Evolutionary conservation across 2,329 filamentous ascomycete species (phyloP), one percentile per base, ranked within the genome.

Genomic region (Alternaria sp.): DNA sequence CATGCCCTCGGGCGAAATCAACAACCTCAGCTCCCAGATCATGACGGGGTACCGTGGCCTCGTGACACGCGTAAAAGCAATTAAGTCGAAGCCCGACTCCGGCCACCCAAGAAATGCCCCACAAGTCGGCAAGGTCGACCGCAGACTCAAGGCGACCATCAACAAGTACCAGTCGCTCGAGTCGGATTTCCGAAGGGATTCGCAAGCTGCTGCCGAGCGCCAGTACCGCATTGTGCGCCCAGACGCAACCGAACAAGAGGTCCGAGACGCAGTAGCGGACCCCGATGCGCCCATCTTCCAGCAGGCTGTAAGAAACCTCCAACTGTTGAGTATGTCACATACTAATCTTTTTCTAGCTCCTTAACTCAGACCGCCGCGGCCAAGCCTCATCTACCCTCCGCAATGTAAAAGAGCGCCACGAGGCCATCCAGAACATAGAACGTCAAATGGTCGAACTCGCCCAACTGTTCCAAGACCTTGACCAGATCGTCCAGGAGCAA

Each of bases 171-270:
- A 95, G 80, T 85, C 88, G 67, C 85, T 92, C 57, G 94, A 98
- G 80, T 87, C 87, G 1, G 86, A 89, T 22, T 97, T 94, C 85
- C 88, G 91, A 75, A 91, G 91, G 80, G 89, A 90, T 69, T 88
- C 92, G 32, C 87, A 92, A 77, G 91, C 93, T 51, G 92, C 96
- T 80, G 92, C 96, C 82, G 91, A 89, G 67, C 88, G 95, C 57
- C 93, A 97, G 78, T 97, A 96, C 81, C 87, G 91, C 60, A 97
- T 98, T 76, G 94, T 95, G 57, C 87, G 89, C 66, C 92, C 93
- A 22, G 89, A 97, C 59, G 92, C 92, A 3, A 86, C 87, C 28
- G 92, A 95, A 55, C 83, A 85, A 44, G 93, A 98, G 78, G 88
- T 97, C 28, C 85, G 86, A 60, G 87, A 90, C 59, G 93, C 92